A percentile compares a stretch with the other conserved stretches of the same genome.
These are phyloP conservation scores for Eutrema salsugineum DNA, from an alignment of 441 rosid genomes.

Conservation along the genomic window DNA sequence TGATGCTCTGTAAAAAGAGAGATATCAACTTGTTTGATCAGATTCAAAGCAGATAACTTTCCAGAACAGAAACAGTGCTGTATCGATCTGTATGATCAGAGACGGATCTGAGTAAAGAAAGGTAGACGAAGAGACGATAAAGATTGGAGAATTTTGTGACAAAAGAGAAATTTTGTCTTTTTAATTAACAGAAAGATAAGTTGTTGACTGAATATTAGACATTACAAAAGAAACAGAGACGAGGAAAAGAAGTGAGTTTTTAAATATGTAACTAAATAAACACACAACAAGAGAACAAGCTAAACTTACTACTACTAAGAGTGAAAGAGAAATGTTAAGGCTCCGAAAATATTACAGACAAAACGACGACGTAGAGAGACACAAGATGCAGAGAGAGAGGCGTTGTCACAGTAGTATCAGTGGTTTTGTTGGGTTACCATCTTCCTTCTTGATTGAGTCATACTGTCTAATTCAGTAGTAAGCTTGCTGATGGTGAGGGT, in stretches of 20 bases:
- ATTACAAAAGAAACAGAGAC: constrained; percentile 18
- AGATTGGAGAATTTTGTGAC: background rate
- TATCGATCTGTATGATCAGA: background rate
- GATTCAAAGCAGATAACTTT: background rate
- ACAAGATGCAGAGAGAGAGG: constrained; percentile 28
- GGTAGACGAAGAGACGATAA: background rate
- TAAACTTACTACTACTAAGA: constrained; percentile 17
- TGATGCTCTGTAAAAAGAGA: background rate
- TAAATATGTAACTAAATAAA: background rate
- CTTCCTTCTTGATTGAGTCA: constrained; percentile 51
- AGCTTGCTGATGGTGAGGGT: constrained; percentile 75
- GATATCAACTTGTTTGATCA: background rate
- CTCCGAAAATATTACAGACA: constrained; percentile 31
- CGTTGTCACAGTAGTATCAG: constrained; percentile 74
- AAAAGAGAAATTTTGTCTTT: constrained; percentile 19
- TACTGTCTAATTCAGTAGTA: constrained; percentile 84
- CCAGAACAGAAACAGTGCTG: background rate
- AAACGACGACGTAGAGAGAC: constrained; percentile 22
- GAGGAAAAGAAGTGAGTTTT: background rate
- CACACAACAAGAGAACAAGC: constrained; percentile 27
- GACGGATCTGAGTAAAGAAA: background rate
- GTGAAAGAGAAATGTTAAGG: constrained; percentile 22
- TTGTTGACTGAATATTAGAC: constrained; percentile 19
- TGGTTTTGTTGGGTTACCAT: constrained; percentile 57
- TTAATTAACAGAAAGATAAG: constrained; percentile 8